Evolutionary conservation across 345 rosid genomes (phyloP).

Genomic region (Pseudoturritis turrita): DNA sequence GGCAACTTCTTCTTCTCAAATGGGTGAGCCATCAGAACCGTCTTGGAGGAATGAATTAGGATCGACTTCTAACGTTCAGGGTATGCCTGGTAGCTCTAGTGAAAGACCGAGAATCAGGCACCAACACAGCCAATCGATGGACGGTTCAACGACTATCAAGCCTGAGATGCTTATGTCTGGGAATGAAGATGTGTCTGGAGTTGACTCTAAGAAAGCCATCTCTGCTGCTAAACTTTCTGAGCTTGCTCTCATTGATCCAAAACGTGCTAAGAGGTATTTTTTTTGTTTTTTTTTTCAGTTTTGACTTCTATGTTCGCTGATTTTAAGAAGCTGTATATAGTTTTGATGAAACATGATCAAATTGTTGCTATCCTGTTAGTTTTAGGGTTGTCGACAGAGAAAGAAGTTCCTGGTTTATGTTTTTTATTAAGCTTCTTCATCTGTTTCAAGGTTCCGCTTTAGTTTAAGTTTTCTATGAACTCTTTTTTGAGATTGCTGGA

Average conservation of each 20-base stretch:
- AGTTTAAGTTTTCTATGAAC: no score
- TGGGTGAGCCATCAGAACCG: conserved; percentile 46
- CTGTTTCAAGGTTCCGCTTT: no score
- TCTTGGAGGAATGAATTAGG: conserved; percentile 16
- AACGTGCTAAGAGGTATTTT: conserved; percentile 87
- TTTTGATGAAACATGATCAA: neutral
- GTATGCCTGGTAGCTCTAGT: conserved; percentile 35
- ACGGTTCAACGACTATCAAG: conserved; percentile 68
- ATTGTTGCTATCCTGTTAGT: neutral
- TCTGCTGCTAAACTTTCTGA: conserved; percentile 96
- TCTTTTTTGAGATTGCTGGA: no score
- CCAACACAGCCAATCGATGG: conserved; percentile 94
- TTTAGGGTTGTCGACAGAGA: neutral
- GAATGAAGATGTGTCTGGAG: conserved; percentile 49
- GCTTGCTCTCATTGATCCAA: conserved; percentile 97
- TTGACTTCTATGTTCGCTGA: neutral
- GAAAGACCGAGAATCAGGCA: conserved; percentile 89
- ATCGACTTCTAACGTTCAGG: conserved; percentile 27
- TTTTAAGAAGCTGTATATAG: neutral
- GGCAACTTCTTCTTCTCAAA: conserved; percentile 53
- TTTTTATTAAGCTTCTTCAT: no score
- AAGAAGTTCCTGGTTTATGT: neutral
- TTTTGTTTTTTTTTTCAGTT: neutral
- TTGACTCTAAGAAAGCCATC: conserved; percentile 78
- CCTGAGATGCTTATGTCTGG: conserved; percentile 81